A percentile compares a stretch with the other conserved stretches of the same genome.
phyloP scores from a whole-genome alignment of 768 basidiomycete species.

The Mycena belliarum region DNA sequence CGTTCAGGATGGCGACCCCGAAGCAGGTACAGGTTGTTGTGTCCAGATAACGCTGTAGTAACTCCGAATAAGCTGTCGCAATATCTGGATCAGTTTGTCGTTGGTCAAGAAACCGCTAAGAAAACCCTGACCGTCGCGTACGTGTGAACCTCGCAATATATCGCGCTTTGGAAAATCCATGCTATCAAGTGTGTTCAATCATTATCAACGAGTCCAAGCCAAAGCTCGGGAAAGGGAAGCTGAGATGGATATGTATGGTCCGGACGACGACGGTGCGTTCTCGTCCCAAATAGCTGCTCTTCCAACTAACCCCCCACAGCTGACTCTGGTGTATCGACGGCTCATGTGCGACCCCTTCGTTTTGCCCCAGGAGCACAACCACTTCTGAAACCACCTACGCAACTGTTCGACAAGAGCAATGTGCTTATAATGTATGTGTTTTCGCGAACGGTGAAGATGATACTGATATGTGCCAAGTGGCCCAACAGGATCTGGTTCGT shows the following conservation, averaged over 20 bases:
- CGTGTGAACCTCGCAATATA: constrained; percentile 33
- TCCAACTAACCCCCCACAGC: constrained; percentile 26
- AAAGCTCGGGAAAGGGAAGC: constrained; percentile 36
- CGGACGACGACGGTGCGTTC: constrained; percentile 22
- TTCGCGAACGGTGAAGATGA: neutral
- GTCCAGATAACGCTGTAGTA: neutral
- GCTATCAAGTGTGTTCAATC: constrained; percentile 79
- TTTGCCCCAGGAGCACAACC: constrained; percentile 35
- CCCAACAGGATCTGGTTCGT: constrained; percentile 80
- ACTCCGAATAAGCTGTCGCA: constrained; percentile 65
- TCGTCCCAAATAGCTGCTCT: neutral
- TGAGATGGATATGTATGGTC: constrained; percentile 3
- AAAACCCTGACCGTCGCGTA: constrained; percentile 93
- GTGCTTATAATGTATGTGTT: constrained; percentile 79
- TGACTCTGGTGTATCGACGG: constrained; percentile 48
- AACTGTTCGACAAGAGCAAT: constrained; percentile 93
- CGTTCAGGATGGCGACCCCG: constrained; percentile 41
- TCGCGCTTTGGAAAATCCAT: neutral
- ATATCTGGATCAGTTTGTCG: constrained; percentile 85
- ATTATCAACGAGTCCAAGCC: constrained; percentile 77
- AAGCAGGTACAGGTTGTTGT: constrained; percentile 38
- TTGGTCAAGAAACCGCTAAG: constrained; percentile 93
- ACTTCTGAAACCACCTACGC: constrained; percentile 44
- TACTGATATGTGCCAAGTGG: constrained; percentile 46
- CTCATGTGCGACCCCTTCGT: constrained; percentile 65